A percentile compares a stretch with the other conserved stretches of the same genome.
Conservation (phyloP, 2,329 filamentous ascomycete genomes). For the Fusarium illudens region DNA sequence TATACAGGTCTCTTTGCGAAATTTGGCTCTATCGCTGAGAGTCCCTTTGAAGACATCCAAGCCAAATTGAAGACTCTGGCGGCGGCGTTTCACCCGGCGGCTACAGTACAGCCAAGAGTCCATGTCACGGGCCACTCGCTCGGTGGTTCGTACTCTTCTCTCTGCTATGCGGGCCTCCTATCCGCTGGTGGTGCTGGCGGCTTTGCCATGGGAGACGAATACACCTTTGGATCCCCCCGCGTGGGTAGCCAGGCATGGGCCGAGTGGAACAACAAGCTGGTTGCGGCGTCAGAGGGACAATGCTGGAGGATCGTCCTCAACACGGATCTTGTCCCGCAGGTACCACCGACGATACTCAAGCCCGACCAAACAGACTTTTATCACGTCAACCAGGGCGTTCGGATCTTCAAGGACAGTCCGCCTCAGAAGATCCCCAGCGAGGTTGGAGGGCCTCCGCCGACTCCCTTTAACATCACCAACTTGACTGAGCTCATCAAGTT, state of each 20-base stretch:
- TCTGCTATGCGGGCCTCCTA: neutral
- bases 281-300: neutral
- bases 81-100: neutral
- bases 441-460: neutral
- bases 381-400: neutral
- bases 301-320: neutral
- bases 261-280: neutral
- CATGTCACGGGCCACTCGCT: slow-evolving; percentile 5
- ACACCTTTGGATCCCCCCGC: slow-evolving; percentile 1
- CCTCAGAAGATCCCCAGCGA: neutral
- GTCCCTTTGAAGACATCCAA: neutral
- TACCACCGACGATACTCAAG: neutral
- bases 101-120: neutral
- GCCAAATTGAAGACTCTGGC: neutral
- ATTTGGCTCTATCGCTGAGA: neutral
- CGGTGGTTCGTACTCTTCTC: slow-evolving; percentile 1
- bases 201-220: neutral
- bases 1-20: neutral
- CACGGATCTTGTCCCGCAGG: neutral
- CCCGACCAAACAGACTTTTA: neutral
- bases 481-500: neutral
- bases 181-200: neutral
- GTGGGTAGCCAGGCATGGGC: neutral
- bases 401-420: neutral
- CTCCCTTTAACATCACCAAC: neutral